These are phyloP conservation scores for Fusarium bactridioides DNA, from an alignment of 2,329 filamentous ascomycete genomes.

Conservation along the genomic window DNA sequence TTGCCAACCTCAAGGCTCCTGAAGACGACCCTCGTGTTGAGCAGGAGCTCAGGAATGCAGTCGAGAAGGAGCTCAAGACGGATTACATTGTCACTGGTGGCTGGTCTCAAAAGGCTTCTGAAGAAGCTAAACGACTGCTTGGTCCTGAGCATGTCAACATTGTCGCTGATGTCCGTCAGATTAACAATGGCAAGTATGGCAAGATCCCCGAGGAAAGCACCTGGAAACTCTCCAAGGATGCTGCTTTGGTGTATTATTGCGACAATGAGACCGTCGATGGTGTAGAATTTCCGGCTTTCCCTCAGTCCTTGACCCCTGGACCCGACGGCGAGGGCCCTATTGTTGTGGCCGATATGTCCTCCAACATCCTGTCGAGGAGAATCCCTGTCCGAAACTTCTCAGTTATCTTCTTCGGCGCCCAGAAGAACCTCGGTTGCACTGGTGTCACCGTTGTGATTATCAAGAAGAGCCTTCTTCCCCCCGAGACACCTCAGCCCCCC, in stretches of 20 bases:
- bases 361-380: slow-evolving; percentile 86
- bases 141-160: slow-evolving; percentile 81
- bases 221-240: slow-evolving; percentile 76
- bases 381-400: slow-evolving; percentile 83
- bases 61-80: slow-evolving; percentile 76
- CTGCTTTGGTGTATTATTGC: slow-evolving; percentile 86
- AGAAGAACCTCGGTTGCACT: slow-evolving; percentile 90
- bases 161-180: slow-evolving; percentile 70
- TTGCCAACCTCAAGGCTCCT: slow-evolving; percentile 60
- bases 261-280: slow-evolving; percentile 96
- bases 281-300: slow-evolving; percentile 84
- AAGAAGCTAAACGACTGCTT: slow-evolving; percentile 81
- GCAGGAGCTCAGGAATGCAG: slow-evolving; percentile 66
- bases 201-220: slow-evolving; percentile 78
- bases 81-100: slow-evolving; percentile 92
- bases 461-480: slow-evolving; percentile 80
- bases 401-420: slow-evolving; percentile 88
- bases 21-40: slow-evolving; percentile 61
- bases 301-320: slow-evolving; percentile 66
- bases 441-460: slow-evolving; percentile 89
- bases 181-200: slow-evolving; percentile 83
- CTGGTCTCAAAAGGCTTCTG: slow-evolving; percentile 87
- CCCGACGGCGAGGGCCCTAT: slow-evolving; percentile 72
- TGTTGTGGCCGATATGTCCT: slow-evolving; percentile 92
- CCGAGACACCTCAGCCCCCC: slow-evolving; percentile 69